Base-by-base conservation (phyloP, 2,329 filamentous ascomycete genomes). In the Calycina herbarum region DNA sequence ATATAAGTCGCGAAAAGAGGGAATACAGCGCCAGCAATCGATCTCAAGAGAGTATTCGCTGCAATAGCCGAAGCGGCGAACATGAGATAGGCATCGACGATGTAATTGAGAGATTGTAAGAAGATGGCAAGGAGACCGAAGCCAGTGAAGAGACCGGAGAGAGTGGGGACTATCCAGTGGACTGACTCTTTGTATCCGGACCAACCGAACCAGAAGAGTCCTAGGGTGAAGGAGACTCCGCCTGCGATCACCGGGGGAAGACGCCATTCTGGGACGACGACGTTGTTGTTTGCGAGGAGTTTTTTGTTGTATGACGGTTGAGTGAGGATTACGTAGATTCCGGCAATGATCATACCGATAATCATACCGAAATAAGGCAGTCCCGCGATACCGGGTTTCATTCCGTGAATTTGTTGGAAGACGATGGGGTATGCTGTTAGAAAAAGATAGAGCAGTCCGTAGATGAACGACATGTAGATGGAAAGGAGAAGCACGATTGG, bases 291-390 rank as follows among this genome's bases (percentile, higher is more conserved):
- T 64, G 85, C 87, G 1, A 81, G 81, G 20, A 92, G 82, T 78
- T 90, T 92, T 71, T 84, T 83, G 72, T 86, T 84, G 77, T 94
- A 94, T 76, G 82, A 81, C 29, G 86, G 86, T 76, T 92, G 85
- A 73, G 84, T 83, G 48, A 85, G 72, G 61, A 91, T 80, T 68
- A 94, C 88, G 58, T 83, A 82, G 8, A 81, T 66, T 59, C 89
- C 91, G 0, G 89, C 90, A 63, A 92, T 78, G 17, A 94, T 67
- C 74, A 93, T 85, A 58, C 92, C 92, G 8, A 82, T 73, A 61
- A 95, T 86, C 89, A 97, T 92, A 63, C 93, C 93, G 72, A 97
- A 92, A 77, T 93, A 96, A 5, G 92, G 88, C 5, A 97, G 82
- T 1, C 93, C 93, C 3, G 88, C 85, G 20, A 91, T 78, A 64